Percentiles rank a stretch among this genome's conserved stretches.
Conservation (phyloP, 1,284 basidiomycete species). For the Abortiporus biennis region DNA sequence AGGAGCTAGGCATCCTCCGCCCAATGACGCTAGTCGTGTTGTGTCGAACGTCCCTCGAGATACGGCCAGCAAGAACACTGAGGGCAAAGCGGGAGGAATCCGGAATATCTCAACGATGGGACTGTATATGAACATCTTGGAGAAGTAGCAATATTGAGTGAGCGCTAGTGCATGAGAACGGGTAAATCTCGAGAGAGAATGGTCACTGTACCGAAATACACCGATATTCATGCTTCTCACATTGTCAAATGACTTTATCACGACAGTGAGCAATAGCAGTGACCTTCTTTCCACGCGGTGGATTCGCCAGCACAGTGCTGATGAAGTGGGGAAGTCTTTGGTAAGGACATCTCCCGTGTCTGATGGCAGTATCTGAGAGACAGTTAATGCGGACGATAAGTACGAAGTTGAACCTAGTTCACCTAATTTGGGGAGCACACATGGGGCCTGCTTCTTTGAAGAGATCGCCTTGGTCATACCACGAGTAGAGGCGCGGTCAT, state of each 20-base stretch:
- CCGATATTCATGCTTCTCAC: slow-evolving; percentile 20
- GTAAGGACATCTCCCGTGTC: no score
- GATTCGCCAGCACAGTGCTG: no score
- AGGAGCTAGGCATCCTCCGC: slow-evolving; percentile 1
- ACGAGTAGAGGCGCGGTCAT: no score
- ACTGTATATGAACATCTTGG: slow-evolving; percentile 15
- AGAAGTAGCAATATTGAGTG: slow-evolving; percentile 6
- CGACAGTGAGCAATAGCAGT: slow-evolving; percentile 10
- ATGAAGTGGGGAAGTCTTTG: no score
- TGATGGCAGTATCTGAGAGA: no score
- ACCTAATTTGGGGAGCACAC: no score
- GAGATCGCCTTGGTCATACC: no score
- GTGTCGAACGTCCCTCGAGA: no score
- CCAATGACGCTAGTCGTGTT: no score
- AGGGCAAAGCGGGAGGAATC: slow-evolving; percentile 11
- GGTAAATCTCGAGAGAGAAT: slow-evolving; percentile 24
- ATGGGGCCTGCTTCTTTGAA: no score
- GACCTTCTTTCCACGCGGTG: slow-evolving; percentile 6
- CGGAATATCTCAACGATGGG: slow-evolving; percentile 7
- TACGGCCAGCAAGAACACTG: not conserved
- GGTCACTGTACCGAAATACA: slow-evolving; percentile 9
- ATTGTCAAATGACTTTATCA: slow-evolving; percentile 21
- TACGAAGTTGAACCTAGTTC: no score
- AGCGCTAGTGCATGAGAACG: slow-evolving; percentile 21
- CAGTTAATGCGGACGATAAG: no score